Base-by-base conservation (phyloP, 2,329 filamentous ascomycete species). In the Emmonsiellopsis sp. region DNA sequence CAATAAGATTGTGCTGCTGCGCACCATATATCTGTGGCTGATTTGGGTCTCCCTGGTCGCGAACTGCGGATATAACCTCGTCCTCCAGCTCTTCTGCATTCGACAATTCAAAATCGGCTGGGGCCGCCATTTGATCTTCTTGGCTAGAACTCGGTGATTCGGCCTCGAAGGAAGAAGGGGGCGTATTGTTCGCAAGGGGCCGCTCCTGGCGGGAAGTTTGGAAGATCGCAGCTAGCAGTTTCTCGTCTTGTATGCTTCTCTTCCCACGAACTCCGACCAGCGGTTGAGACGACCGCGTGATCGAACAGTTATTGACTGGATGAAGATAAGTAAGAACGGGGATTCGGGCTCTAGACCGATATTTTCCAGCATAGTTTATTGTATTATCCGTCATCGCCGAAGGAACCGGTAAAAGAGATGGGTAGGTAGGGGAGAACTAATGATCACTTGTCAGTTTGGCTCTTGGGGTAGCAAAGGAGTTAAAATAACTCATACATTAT, bases 311-410 rank as follows among this genome's bases (percentile, higher is more conserved):
- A 68, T 97, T 98, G 63, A 96, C 79, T 0, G 89, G 89, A 69
- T 98, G 93, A n/a, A 96, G 82, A 69, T 98, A 98, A 20, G 90
- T 90, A 40, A 98, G 75, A 3, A 85, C 87, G 1, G 93, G 93
- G 68, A 98, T 91, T 56, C 93, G 85, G 58, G 86, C 84, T 55
- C 91, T 83, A 0, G 93, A 97, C 50, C 93, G 86, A 71, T 95
- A 97, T 57, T 84, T 82, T 55, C 85, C 87, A 30, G 91, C 93
- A 66, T 98, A 95, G 65, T 95, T 95, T 49, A 98, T 80, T 47
- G 92, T 90, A 65, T 93, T 96, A 70, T 98, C 93, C n/a, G 92
- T 97, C 61, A 98, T 95, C 55, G 81, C 83, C 26, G 85, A 83
- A 20, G 93, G 93, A 15, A 98, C 91, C 9, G 86, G 86, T 26